Percentiles rank a stretch among this genome's conserved stretches.
Evolutionary conservation across 495 filamentous ascomycete genomes (phyloP).

Genomic region (Penicillium salamii): DNA sequence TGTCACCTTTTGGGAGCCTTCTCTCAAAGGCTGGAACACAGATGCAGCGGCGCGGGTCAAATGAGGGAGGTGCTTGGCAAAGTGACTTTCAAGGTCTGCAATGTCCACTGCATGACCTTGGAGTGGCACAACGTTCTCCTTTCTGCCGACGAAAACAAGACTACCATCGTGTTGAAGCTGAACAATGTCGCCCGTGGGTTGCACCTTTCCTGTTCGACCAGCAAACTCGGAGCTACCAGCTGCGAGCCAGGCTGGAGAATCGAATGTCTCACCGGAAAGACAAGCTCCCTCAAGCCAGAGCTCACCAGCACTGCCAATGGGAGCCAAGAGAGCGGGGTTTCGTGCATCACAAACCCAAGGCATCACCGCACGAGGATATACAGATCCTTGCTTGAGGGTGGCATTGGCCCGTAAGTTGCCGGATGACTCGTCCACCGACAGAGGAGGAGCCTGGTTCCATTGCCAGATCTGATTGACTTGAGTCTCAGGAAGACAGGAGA

Average conservation of each 20-base stretch:
- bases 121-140: slow-evolving; percentile 26
- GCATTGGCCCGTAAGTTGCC: slow-evolving; percentile 25
- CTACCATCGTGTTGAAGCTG: slow-evolving; percentile 26
- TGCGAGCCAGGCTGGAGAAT: slow-evolving; percentile 34
- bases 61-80: slow-evolving; percentile 26
- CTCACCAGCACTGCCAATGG: slow-evolving; percentile 33
- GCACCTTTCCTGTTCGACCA: slow-evolving; percentile 27
- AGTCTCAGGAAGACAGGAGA: slow-evolving; percentile 33
- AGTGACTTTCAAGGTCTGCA: slow-evolving; percentile 28
- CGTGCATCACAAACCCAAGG: slow-evolving; percentile 36
- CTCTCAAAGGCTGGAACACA: slow-evolving; percentile 16
- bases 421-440: slow-evolving; percentile 21
- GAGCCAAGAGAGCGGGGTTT: slow-evolving; percentile 28
- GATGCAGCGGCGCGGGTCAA: slow-evolving; percentile 23
- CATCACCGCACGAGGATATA: slow-evolving; percentile 27
- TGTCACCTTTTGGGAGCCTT: slow-evolving; percentile 1
- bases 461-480: slow-evolving; percentile 39
- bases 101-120: slow-evolving; percentile 38
- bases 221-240: slow-evolving; percentile 24
- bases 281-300: slow-evolving; percentile 30
- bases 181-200: slow-evolving; percentile 35
- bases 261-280: slow-evolving; percentile 20
- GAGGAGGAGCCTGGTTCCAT: slow-evolving; percentile 34
- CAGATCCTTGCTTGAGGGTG: slow-evolving; percentile 23
- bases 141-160: slow-evolving; percentile 29